Base-by-base conservation (phyloP, 148 eudicot species). In the Cornus kousa region DNA sequence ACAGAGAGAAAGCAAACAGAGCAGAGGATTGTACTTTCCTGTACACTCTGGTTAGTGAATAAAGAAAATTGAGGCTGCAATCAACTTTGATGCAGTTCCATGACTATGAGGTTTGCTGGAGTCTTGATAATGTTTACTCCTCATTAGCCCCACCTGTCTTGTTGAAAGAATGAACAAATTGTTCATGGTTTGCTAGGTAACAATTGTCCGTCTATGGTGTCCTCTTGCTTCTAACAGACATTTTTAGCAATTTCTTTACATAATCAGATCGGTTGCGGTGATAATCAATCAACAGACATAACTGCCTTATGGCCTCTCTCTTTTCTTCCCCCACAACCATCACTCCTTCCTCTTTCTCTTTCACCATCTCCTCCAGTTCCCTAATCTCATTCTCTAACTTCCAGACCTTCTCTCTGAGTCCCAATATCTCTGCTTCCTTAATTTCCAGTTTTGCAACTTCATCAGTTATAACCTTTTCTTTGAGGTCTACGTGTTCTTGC, bases 281-380 rank as follows among this genome's bases (percentile, higher is more conserved):
- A 82, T 92, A 89, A 64, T 94, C 99, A 69, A 88, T 86, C 93
- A 88, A 93, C 71, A 90, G 82, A 79, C 97, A 95, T 5, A 95
- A 80, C 53, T 95, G 97, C 75, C 90, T 84, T 59, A 95, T 95
- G 6, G 99, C 98, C 86, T 93, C 99, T 32, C 90, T 86, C 55
- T 95, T 95, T 88, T 93, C 93, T 72, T 89, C 89, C 32, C 85
- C 82, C 40, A 95, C 68, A 24, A 75, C 82, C 72, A 80, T 46
- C 75, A 92, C 80, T 16, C 78, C 89, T 71, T 91, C 95, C 32
- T 93, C 97, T 57, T 82, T 89, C 68, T 87, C 94, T 68, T 65
- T 82, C 50, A 90, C 66, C 24, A 76, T 78, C 70, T 78, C 87
- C 87, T 67, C 78, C 35, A 90, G 83, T 69, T 83, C 91, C 0